These are phyloP conservation scores for Dothiorella sarmentorum DNA, from an alignment of 2,329 filamentous ascomycete species.

Conservation along the genomic window DNA sequence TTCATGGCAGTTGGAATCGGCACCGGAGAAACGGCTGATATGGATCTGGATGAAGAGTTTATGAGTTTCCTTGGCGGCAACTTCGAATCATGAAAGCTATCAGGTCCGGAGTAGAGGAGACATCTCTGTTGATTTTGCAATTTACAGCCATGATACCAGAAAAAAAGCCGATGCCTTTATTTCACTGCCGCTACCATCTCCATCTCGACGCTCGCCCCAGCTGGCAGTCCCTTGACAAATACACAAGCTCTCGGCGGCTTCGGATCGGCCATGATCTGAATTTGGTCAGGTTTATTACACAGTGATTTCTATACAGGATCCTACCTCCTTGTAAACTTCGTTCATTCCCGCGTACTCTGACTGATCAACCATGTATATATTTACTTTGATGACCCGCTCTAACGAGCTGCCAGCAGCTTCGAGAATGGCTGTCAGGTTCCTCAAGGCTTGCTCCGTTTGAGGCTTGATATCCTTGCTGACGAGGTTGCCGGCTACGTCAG, in stretches of 20 bases:
- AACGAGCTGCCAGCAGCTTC: conserved; percentile 28
- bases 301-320: no score
- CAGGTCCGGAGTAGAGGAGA: background rate
- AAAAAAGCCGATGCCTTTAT: background rate
- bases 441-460: conserved; percentile 24
- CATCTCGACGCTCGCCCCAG: conserved; percentile 17
- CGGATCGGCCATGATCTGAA: conserved; percentile 17
- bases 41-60: conserved; percentile 8
- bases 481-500: background rate
- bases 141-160: conserved; percentile 2
- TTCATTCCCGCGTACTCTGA: conserved; percentile 33
- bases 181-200: conserved; percentile 15
- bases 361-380: conserved; percentile 31
- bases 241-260: conserved; percentile 18
- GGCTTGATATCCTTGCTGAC: conserved; percentile 5
- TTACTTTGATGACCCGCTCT: conserved; percentile 30
- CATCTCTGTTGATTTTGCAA: background rate
- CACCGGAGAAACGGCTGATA: background rate
- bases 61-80: conserved; percentile 4
- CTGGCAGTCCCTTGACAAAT: conserved; percentile 15
- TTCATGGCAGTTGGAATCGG: conserved; percentile 8
- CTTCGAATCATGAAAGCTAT: background rate
- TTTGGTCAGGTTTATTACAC: background rate
- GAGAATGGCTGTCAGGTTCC: conserved; percentile 30
- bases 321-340: conserved; percentile 29